These are phyloP conservation scores for Hypomyces rosellus DNA, from an alignment of 2,329 filamentous ascomycete genomes.

Conservation along the genomic window DNA sequence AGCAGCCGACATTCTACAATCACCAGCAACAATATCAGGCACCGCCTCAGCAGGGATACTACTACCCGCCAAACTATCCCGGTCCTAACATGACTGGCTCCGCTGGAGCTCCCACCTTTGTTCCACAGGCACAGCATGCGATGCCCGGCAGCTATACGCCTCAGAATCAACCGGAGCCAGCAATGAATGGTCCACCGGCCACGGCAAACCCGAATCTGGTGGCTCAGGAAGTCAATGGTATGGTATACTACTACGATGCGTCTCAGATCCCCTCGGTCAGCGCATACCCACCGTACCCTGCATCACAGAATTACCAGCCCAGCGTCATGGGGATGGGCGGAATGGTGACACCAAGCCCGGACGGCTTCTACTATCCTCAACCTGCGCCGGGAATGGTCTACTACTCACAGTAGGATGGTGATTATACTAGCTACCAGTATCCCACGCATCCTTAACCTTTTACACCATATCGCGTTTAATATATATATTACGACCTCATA, in stretches of 20 bases:
- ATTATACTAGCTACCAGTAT: conserved; percentile 14
- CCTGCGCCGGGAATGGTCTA: conserved; percentile 51
- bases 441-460: conserved; percentile 19
- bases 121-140: conserved; percentile 46
- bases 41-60: conserved; percentile 54
- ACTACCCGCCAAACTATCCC: conserved; percentile 54
- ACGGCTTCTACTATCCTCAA: conserved; percentile 66
- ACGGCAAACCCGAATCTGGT: conserved; percentile 42
- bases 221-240: conserved; percentile 88
- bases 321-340: conserved; percentile 66
- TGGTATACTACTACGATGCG: conserved; percentile 90
- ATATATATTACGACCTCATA: conserved; percentile 15
- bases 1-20: conserved; percentile 51
- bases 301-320: conserved; percentile 47
- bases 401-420: conserved; percentile 49
- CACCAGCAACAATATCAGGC: conserved; percentile 38
- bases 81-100: conserved; percentile 46
- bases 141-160: conserved; percentile 37
- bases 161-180: conserved; percentile 36
- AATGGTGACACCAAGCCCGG: conserved; percentile 66
- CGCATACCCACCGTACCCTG: conserved; percentile 41
- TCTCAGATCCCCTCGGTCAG: conserved; percentile 58
- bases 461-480: conserved; percentile 27
- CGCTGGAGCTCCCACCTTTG: conserved; percentile 49
- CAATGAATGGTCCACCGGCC: conserved; percentile 22